These are phyloP conservation scores for Picea abies DNA, from an alignment of 83 land plant genomes.

Conservation along the genomic window DNA sequence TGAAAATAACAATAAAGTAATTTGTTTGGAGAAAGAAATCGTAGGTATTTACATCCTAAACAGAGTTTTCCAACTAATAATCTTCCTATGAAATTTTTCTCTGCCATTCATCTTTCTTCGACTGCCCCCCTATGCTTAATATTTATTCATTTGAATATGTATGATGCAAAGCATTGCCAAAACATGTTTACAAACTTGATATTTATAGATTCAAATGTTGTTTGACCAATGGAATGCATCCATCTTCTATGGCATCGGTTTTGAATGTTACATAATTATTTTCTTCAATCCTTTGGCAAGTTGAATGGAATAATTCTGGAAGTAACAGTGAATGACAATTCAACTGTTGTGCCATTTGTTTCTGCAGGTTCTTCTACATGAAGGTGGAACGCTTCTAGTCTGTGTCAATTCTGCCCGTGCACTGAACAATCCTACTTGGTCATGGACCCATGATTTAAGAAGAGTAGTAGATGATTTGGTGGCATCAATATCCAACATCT, in stretches of 20 bases:
- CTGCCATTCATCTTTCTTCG: not conserved
- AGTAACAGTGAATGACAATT: not conserved
- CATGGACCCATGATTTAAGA: constrained; percentile 50
- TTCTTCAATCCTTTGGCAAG: not conserved
- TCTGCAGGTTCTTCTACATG: constrained; percentile 94
- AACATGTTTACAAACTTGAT: too few species aligned
- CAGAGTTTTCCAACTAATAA: not conserved
- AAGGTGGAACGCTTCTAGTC: constrained; percentile 98
- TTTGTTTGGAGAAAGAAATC: not conserved
- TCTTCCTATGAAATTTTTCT: not conserved
- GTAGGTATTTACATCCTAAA: not conserved
- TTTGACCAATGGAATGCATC: not conserved
- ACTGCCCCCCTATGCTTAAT: too few species aligned
- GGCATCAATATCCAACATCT: not conserved
- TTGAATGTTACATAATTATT: too few species aligned
- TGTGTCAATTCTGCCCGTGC: constrained; percentile 97
- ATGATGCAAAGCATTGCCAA: too few species aligned
- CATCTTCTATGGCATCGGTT: not conserved
- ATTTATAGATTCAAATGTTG: not conserved
- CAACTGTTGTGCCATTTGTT: not conserved
- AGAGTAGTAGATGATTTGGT: constrained; percentile 15
- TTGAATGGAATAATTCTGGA: not conserved
- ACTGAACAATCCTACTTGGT: constrained; percentile 81
- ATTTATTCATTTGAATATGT: too few species aligned
- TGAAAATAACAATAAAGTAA: too few species aligned